These are phyloP conservation scores for Botryotinia globosa DNA, from an alignment of 2,329 filamentous ascomycete genomes.

Conservation along the genomic window DNA sequence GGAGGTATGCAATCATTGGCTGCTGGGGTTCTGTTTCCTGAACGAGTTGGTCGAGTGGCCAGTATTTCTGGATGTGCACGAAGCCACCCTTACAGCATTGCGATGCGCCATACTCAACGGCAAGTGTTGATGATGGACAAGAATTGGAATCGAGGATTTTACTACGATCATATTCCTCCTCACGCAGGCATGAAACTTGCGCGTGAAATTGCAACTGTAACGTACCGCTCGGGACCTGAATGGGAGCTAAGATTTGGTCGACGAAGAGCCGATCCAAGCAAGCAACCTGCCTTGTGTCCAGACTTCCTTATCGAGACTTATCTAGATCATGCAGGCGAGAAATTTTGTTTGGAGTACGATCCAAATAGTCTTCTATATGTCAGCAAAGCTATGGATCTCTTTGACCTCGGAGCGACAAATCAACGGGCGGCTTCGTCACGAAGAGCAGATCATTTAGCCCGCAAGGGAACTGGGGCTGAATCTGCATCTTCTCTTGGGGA, in stretches of 20 bases:
- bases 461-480: constrained; percentile 47
- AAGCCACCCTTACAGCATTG: constrained; percentile 96
- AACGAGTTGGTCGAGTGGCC: constrained; percentile 76
- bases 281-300: constrained; percentile 88
- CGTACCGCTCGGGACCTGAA: constrained; percentile 92
- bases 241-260: constrained; percentile 96
- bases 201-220: constrained; percentile 94
- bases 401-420: constrained; percentile 76
- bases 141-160: constrained; percentile 93
- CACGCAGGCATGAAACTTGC: constrained; percentile 98
- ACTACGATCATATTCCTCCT: constrained; percentile 83
- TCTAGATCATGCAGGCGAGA: constrained; percentile 95
- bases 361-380: constrained; percentile 94
- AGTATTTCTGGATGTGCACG: constrained; percentile 91
- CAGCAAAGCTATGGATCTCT: constrained; percentile 98
- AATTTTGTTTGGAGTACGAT: constrained; percentile 96
- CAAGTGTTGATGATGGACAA: constrained; percentile 99
- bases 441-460: constrained; percentile 57
- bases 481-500: constrained; percentile 35
- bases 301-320: constrained; percentile 99
- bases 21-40: constrained; percentile 77
- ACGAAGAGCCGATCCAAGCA: constrained; percentile 77
- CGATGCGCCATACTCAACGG: constrained; percentile 95
- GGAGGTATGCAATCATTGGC: constrained; percentile 97
- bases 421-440: constrained; percentile 62